Evolutionary conservation across 139 green algal genomes (phyloP), one percentile per base, ranked within the genome.

Genomic region (Nannochloris sp.): DNA sequence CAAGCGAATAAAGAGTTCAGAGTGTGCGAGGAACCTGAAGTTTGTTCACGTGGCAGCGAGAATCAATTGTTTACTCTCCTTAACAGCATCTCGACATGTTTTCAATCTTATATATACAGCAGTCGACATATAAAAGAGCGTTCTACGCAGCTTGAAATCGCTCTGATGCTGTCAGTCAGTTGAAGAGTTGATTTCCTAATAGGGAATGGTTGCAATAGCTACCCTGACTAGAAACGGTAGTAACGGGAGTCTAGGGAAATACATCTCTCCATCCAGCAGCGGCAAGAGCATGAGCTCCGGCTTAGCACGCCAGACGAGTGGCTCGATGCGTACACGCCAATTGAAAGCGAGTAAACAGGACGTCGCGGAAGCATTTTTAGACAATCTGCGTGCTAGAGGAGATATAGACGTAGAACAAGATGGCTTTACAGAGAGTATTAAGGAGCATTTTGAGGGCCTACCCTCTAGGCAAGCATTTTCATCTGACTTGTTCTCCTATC

Each of bases 401-500:
- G 80, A 81, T 60, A 60, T 93, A 30, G 82, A 92, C 42, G 60
- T 92, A 8, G 68, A 82, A 9, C 68, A 71, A 4, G 73, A 81
- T 4, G 76, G 57, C 4, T 80, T 91, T 9, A 39, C 85, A n/a
- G 75, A 89, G 19, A 72, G 70, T 31, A 78, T 97, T 3, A 65
- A 75, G 25, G 36, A 84, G 61, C 90, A 96, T 59, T 97, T 97
- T 70, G 73, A 89, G 25, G 42, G 61, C 1, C 72, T 97, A 36
- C 90, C 90, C 1, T 89, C 82, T 7, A 79, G 88, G 70, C 70
- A 33, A 12, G 8, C 5, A 15, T 58, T 7, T 65, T 15, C 7
- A 5, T 48, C 42, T 33, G n/a, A 5, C 6, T 8, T 15, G 15
- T 15, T 33, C 54, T 7, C 8, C 7, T 61, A 5, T 61, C 5